phyloP scores from a whole-genome alignment of 2,329 filamentous ascomycete species.

The Clonostachys chloroleuca region DNA sequence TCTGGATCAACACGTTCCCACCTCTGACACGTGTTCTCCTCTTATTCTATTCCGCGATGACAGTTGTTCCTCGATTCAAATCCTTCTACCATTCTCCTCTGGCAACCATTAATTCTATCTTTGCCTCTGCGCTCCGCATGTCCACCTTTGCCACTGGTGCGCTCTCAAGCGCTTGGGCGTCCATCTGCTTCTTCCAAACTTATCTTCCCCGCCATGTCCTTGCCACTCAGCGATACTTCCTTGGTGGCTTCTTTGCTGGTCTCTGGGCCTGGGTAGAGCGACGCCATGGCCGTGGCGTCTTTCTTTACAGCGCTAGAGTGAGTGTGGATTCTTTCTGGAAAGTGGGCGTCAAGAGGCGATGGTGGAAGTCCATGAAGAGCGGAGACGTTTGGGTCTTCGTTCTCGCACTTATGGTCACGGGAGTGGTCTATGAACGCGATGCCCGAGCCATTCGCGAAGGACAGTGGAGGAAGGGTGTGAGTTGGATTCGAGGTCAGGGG shows the following conservation, averaged over 20 bases:
- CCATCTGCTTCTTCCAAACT: conserved; percentile 82
- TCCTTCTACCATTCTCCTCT: conserved; percentile 66
- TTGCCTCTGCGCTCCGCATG: conserved; percentile 67
- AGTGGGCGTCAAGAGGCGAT: conserved; percentile 83
- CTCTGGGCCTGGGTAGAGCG: conserved; percentile 79
- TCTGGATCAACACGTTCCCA: conserved; percentile 82
- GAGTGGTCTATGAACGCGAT: conserved; percentile 71
- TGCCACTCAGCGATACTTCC: conserved; percentile 82
- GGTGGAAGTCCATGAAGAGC: conserved; percentile 79
- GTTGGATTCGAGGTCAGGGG: conserved; percentile 71
- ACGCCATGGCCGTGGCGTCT: conserved; percentile 59
- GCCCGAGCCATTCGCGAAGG: conserved; percentile 63
- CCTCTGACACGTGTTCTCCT: conserved; percentile 74
- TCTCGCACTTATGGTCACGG: conserved; percentile 70
- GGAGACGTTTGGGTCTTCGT: conserved; percentile 86
- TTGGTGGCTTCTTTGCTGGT: conserved; percentile 81
- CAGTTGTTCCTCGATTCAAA: conserved; percentile 63
- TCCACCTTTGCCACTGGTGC: conserved; percentile 71
- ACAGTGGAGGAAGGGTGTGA: conserved; percentile 66
- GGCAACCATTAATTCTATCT: conserved; percentile 59
- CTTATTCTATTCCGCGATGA: conserved; percentile 65
- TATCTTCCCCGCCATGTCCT: conserved; percentile 71
- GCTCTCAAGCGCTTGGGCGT: conserved; percentile 85
- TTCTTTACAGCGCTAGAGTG: conserved; percentile 74
- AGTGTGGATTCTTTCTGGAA: conserved; percentile 86